phyloP scores from a whole-genome alignment of 1,139 yeast species.

The Debaryomyces udenii region DNA sequence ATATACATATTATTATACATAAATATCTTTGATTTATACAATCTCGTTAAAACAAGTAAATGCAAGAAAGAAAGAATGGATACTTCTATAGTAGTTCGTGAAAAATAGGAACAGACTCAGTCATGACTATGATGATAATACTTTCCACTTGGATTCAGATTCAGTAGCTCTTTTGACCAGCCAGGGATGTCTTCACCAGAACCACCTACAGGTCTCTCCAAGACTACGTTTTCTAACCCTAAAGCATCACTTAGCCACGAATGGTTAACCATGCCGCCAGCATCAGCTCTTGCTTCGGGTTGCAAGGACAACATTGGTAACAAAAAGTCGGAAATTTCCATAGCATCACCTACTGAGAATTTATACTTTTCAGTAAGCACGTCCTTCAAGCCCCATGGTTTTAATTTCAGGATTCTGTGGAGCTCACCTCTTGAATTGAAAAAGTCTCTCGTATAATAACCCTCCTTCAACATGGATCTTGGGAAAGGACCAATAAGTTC shows the following conservation, averaged over 20 bases:
- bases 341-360: conserved; percentile 55
- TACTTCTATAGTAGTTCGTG: background rate
- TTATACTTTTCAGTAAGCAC: conserved; percentile 62
- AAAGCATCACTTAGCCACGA: conserved; percentile 73
- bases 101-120: background rate
- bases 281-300: conserved; percentile 75
- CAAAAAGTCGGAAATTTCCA: conserved; percentile 62
- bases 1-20: background rate
- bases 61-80: background rate
- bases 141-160: conserved; percentile 14
- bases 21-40: background rate
- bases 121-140: conserved; percentile 11
- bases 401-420: conserved; percentile 56
- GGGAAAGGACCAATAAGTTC: conserved; percentile 51
- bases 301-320: conserved; percentile 71
- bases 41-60: background rate
- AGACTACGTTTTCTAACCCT: conserved; percentile 58
- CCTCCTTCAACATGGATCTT: conserved; percentile 45
- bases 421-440: conserved; percentile 56
- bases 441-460: conserved; percentile 46
- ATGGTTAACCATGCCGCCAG: conserved; percentile 79
- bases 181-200: conserved; percentile 77
- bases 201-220: conserved; percentile 63
- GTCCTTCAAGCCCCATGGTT: conserved; percentile 53
- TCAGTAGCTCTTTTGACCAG: conserved; percentile 53